Base-by-base conservation (phyloP, 352 stramenopile genomes). In the Globisporangium alternatum region DNA sequence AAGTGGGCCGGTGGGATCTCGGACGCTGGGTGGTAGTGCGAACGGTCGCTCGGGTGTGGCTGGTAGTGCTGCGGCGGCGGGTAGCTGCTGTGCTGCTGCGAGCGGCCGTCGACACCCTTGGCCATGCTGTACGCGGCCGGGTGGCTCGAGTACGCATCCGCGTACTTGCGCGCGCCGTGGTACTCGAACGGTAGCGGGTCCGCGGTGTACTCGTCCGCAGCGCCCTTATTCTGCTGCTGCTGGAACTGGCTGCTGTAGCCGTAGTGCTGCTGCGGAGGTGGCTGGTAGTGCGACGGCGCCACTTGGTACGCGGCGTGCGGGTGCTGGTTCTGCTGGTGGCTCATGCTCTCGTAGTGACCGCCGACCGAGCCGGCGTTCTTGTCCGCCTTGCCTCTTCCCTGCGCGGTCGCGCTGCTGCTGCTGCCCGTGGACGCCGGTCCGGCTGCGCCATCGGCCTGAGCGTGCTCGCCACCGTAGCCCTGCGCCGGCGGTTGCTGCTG, bases 141-240 rank as follows among this genome's bases (percentile, higher is more conserved):
- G 35, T 56, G 44, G 22, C 28, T 30, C 13, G 56, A 6, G 48
- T 82, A 83, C 55, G 74, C 62, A 55, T 84, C 73, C 22, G 64
- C 55, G 64, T 79, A 82, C 55, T 75, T 78, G 65, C 78, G 82
- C 62, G 80, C 77, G 57, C 75, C 75, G 61, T 62, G 80, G 69
- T 94, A 94, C 60, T 94, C 83, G 62, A 94, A 94, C 0, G 85
- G 85, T 2, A 94, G 66, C 25, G 85, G 85, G 59, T 94, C 83
- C 5, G 83, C 81, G 5, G 84, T 72, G 69, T 92, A 94, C n/a
- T 89, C 81, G 30, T 92, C 80, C 1, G 71, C 71, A 12, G 64
- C 71, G 9, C 35, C 10, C 44, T 67, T 67, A 35, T 25, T 51
- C 35, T 56, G 53, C 15, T 56, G 53, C 15, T 31, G 25, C n/a